phyloP scores from a whole-genome alignment of 805 yeast genomes.

The Wickerhamiella azymoides region DNA sequence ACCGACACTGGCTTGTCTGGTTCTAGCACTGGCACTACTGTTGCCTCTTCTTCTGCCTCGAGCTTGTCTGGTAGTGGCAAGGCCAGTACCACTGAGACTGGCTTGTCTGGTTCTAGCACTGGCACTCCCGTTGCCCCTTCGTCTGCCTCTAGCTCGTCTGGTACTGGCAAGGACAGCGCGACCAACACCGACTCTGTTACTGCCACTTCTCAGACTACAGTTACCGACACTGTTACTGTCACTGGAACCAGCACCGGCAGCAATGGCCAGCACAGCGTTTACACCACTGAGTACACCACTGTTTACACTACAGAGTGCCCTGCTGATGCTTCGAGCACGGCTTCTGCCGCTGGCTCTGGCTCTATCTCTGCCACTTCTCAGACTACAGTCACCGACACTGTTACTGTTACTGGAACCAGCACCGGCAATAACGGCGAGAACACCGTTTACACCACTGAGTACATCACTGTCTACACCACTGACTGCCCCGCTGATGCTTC shows the following conservation, averaged over 20 bases:
- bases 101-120: neutral
- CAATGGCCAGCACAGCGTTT: neutral
- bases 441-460: neutral
- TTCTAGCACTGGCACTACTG: neutral
- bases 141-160: neutral
- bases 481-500: slow-evolving; percentile 2
- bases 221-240: neutral
- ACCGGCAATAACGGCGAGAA: slow-evolving; percentile 4
- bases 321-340: neutral
- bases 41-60: no score
- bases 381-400: slow-evolving; percentile 5
- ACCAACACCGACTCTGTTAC: neutral
- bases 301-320: slow-evolving; percentile 7
- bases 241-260: slow-evolving; percentile 5
- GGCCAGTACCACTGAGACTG: slow-evolving; percentile 1
- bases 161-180: neutral
- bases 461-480: slow-evolving; percentile 7
- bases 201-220: neutral
- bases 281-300: slow-evolving; percentile 5
- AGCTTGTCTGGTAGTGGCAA: no score
- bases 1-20: neutral
- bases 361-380: neutral
- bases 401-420: neutral
- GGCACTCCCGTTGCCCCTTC: no score
- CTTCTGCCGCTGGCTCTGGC: neutral